Evolutionary conservation across 495 filamentous ascomycete species (phyloP).

Genomic region (Penicillium angulare): DNA sequence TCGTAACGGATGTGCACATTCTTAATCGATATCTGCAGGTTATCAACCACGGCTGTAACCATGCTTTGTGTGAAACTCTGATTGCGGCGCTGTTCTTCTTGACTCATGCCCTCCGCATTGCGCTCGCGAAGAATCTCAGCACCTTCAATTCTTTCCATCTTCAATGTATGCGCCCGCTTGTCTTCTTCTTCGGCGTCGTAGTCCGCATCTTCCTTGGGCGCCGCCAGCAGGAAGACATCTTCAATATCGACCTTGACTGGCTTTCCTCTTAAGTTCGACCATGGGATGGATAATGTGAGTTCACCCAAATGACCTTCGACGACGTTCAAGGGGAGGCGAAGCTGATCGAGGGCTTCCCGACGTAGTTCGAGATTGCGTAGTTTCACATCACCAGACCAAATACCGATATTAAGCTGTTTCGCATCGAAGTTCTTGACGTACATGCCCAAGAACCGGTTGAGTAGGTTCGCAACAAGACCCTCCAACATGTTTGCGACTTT

Average conservation of each 20-base stretch:
- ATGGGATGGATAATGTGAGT: constrained; percentile 88
- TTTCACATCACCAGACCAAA: constrained; percentile 97
- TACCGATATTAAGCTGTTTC: constrained; percentile 93
- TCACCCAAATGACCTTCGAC: constrained; percentile 90
- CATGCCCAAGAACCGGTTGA: constrained; percentile 98
- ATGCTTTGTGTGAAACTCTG: constrained; percentile 96
- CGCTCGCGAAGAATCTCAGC: constrained; percentile 90
- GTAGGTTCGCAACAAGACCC: constrained; percentile 75
- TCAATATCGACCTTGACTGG: constrained; percentile 93
- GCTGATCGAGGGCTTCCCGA: constrained; percentile 91
- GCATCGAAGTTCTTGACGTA: constrained; percentile 99
- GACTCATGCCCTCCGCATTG: constrained; percentile 87
- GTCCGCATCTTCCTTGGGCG: constrained; percentile 88
- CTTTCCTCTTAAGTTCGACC: constrained; percentile 92
- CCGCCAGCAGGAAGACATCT: constrained; percentile 92
- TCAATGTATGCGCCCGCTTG: constrained; percentile 74
- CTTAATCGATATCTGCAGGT: constrained; percentile 94
- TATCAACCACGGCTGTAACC: constrained; percentile 94
- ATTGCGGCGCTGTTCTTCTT: constrained; percentile 90
- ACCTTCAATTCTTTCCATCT: constrained; percentile 96
- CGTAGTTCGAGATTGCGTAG: constrained; percentile 87
- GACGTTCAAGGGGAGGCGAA: constrained; percentile 93
- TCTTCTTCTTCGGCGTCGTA: constrained; percentile 93
- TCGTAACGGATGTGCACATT: constrained; percentile 98
- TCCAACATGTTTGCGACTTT: constrained; percentile 59